A percentile compares a stretch with the other conserved stretches of the same genome.
phyloP scores from a whole-genome alignment of 2,329 filamentous ascomycete species.

The Ceratocystis smalleyi region DNA sequence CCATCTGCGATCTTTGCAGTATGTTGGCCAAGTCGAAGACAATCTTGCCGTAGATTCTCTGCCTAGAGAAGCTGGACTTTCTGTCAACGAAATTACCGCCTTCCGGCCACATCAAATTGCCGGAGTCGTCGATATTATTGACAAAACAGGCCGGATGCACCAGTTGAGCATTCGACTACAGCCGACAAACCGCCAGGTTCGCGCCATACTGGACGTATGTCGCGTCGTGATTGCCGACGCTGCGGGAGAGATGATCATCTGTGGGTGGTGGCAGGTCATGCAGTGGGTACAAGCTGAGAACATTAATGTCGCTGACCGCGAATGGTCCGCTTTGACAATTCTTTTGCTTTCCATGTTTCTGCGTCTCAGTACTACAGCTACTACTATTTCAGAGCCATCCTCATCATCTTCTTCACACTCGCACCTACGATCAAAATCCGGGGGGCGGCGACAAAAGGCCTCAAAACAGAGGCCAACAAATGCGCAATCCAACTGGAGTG shows the following conservation, averaged over 20 bases:
- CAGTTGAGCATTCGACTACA: constrained; percentile 53
- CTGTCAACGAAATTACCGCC: constrained; percentile 34
- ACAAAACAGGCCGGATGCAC: constrained; percentile 46
- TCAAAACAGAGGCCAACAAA: neutral
- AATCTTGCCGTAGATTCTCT: constrained; percentile 34
- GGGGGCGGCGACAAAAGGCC: constrained; percentile 25
- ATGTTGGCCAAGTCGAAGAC: constrained; percentile 35
- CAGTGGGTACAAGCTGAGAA: constrained; percentile 47
- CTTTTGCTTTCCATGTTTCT: constrained; percentile 50
- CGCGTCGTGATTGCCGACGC: constrained; percentile 46
- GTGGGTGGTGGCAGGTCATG: constrained; percentile 59
- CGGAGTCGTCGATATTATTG: constrained; percentile 51
- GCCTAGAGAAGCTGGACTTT: constrained; percentile 32
- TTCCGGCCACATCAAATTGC: constrained; percentile 42
- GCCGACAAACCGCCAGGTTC: constrained; percentile 47
- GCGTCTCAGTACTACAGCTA: constrained; percentile 30
- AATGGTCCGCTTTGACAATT: constrained; percentile 55
- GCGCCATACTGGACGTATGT: constrained; percentile 44
- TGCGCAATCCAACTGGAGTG: constrained; percentile 29
- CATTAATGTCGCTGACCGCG: constrained; percentile 34
- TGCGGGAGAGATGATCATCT: constrained; percentile 44
- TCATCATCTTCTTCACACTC: constrained; percentile 2
- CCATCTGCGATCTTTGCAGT: constrained; percentile 44
- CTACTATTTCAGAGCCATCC: constrained; percentile 20
- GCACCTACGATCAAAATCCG: constrained; percentile 6